Base-by-base conservation (phyloP, 805 yeast species). In the Yarrowia sp. region DNA sequence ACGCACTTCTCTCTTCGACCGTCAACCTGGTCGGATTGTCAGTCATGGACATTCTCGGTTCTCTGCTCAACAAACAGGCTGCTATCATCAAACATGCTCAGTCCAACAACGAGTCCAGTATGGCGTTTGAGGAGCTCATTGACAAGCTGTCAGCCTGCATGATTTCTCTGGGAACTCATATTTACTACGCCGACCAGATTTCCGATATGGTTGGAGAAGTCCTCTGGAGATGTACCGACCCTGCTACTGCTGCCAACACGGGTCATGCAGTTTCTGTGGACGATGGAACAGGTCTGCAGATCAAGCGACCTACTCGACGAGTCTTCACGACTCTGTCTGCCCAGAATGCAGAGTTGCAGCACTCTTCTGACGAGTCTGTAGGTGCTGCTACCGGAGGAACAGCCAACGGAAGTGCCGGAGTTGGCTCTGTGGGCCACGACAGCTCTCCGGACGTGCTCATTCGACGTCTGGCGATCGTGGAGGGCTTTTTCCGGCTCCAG, bases 21-120 rank as follows among this genome's bases (percentile, higher is more conserved):
- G 90, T 90, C 44, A 90, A 88, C 73, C 84, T 93, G 81, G 87
- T 92, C 67, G 98, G 98, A 0, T 78, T 95, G 49, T 88, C 97
- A 11, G 89, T 92, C 6, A 80, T 91, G 40, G 98, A 92, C 73
- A 82, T 89, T 40, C 80, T 89, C 72, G 84, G 86, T 67, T 84
- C 69, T 1, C 69, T 76, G 21, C 67, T 74, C 35, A 41, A 67
- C 11, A 68, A 73, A 28, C 76, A 74, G 67, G 73, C 73, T 36
- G 66, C 68, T 19, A 49, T 70, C 21, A 41, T 71, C 33, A 62
- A 30, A 11, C 24, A 40, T 21, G 65, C 44, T 17, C 44, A 76
- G 46, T 70, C 48, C 56, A 52, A 43, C 28, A 2, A 36, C 22
- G 61, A 22, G 12, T 7, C 43, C 41, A 9, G 24, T 33, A 9